These are phyloP conservation scores for Allium cepa DNA, from an alignment of 106 monocot species.

Conservation along the genomic window DNA sequence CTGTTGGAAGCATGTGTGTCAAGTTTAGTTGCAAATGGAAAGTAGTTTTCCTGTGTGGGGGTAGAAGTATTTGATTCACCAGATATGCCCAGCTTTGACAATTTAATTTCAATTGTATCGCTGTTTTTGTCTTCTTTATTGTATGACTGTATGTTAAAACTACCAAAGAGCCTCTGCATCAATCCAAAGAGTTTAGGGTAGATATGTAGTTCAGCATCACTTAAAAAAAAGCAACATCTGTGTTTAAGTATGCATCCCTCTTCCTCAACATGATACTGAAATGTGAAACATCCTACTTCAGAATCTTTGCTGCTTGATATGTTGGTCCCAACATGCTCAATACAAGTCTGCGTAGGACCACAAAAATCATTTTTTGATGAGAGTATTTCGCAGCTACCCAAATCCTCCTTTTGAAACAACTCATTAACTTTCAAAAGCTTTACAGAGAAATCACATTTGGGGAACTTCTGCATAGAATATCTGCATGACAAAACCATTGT, in stretches of 20 bases:
- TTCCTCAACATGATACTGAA: conserved; percentile 35
- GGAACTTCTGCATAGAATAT: conserved; percentile 29
- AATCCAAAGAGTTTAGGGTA: conserved; percentile 53
- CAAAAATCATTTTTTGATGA: conserved; percentile 21
- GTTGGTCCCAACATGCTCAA: conserved; percentile 12
- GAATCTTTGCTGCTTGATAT: conserved; percentile 1
- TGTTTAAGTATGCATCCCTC: conserved; percentile 16
- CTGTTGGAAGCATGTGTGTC: conserved; percentile 11
- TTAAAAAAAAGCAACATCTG: conserved; percentile 26
- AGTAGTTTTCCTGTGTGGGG: conserved; percentile 31
- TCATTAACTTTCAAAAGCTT: conserved; percentile 28
- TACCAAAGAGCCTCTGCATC: conserved; percentile 24
- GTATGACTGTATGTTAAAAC: conserved; percentile 6
- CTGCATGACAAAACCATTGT: conserved; percentile 17
- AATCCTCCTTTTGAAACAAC: conserved; percentile 21
- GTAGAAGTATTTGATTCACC: conserved; percentile 9
- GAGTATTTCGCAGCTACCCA: conserved; percentile 24
- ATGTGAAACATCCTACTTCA: conserved; percentile 26
- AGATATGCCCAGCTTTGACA: conserved; percentile 29
- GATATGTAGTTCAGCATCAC: conserved; percentile 60
- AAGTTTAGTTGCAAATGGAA: conserved; percentile 48
- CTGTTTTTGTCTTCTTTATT: conserved; percentile 3
- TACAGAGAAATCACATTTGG: conserved; percentile 29
- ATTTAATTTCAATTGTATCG: conserved; percentile 2
- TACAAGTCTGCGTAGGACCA: neutral